Percentiles rank a stretch among this genome's conserved stretches.
These are phyloP conservation scores for Chrysosphaeria jannelii DNA, from an alignment of 2,329 filamentous ascomycete genomes.

Conservation along the genomic window DNA sequence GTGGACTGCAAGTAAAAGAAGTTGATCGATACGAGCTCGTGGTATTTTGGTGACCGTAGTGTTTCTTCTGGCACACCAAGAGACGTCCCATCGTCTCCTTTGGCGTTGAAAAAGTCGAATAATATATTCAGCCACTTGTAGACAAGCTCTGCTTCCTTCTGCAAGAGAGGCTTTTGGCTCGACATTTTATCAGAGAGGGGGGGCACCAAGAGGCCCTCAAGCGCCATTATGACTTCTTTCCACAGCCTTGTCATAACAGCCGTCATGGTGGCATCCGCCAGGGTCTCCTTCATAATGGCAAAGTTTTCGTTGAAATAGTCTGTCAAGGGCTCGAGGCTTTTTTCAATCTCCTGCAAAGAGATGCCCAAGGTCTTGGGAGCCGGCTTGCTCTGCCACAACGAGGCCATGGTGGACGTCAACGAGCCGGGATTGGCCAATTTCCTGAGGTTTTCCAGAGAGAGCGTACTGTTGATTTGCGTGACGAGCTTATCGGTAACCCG, in stretches of 20 bases:
- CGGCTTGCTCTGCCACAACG: conserved; percentile 29
- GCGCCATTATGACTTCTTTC: conserved; percentile 87
- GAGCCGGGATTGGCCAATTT: conserved; percentile 37
- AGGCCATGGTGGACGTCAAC: conserved; percentile 29
- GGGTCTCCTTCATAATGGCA: conserved; percentile 89
- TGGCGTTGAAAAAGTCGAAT: conserved; percentile 82
- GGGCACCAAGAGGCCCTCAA: conserved; percentile 71
- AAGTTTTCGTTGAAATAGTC: conserved; percentile 97
- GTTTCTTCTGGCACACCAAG: conserved; percentile 74
- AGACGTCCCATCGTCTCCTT: conserved; percentile 54
- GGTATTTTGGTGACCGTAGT: conserved; percentile 90
- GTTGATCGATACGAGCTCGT: conserved; percentile 82
- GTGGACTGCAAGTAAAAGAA: conserved; percentile 97
- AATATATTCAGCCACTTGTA: conserved; percentile 82
- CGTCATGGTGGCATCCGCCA: conserved; percentile 88
- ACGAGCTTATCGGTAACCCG: conserved; percentile 97
- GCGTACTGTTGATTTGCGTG: conserved; percentile 66
- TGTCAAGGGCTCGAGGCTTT: conserved; percentile 59
- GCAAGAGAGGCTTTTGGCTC: conserved; percentile 49
- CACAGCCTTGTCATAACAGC: conserved; percentile 94
- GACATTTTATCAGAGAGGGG: conserved; percentile 88
- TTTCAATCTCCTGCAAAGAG: conserved; percentile 45
- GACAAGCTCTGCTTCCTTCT: conserved; percentile 78
- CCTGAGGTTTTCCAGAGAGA: conserved; percentile 57
- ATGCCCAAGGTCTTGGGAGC: conserved; percentile 21